These are phyloP conservation scores for Escallonia herrerae DNA, from an alignment of 129 eudicot genomes.

Conservation along the genomic window DNA sequence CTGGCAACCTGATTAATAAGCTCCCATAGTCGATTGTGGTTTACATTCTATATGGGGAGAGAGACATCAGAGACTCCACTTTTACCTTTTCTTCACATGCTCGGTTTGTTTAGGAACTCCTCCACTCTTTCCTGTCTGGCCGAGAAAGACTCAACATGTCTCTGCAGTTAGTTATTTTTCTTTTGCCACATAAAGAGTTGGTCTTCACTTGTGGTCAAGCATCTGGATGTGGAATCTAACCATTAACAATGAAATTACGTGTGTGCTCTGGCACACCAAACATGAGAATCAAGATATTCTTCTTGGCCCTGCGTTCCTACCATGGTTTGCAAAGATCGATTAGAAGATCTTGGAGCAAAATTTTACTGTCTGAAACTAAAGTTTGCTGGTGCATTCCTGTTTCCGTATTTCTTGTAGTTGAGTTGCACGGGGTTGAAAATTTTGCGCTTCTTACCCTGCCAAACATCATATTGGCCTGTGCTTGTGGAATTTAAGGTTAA, in stretches of 20 bases:
- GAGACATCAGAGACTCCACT: not conserved
- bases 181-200: not conserved
- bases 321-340: no score
- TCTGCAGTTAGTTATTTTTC: not conserved
- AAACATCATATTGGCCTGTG: not conserved
- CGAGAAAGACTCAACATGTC: not conserved
- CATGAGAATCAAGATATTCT: not conserved
- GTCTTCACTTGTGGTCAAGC: not conserved
- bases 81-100: not conserved
- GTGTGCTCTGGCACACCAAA: not conserved
- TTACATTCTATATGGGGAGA: constrained; percentile 2
- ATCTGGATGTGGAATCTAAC: not conserved
- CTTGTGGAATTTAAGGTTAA: constrained; percentile 1
- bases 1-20: not conserved
- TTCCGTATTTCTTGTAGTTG: not conserved
- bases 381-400: not conserved
- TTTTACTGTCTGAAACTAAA: not conserved
- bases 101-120: not conserved
- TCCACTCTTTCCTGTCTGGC: not conserved
- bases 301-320: not conserved
- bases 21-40: constrained; percentile 5
- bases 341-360: not conserved
- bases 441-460: not conserved
- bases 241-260: not conserved
- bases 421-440: constrained; percentile 1